A percentile compares a stretch with the other conserved stretches of the same genome.
Conservation (phyloP, 495 filamentous ascomycete genomes). For the Aspergillus affinis region DNA sequence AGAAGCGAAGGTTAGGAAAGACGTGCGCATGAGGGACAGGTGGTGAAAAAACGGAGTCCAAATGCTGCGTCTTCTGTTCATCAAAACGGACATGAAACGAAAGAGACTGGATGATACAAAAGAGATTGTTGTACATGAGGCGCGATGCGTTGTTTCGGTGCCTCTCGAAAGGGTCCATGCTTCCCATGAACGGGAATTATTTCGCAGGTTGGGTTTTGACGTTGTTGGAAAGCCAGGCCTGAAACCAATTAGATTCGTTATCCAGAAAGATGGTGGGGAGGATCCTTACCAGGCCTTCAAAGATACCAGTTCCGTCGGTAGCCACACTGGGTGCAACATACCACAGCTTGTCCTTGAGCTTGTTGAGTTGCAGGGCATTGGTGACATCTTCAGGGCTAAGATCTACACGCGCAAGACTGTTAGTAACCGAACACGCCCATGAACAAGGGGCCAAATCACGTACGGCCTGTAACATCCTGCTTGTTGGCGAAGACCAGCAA, state of each 20-base stretch:
- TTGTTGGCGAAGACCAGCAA: slow-evolving; percentile 97
- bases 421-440: slow-evolving; percentile 7
- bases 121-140: slow-evolving; percentile 44
- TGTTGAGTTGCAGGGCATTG: slow-evolving; percentile 76
- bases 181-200: slow-evolving; percentile 23
- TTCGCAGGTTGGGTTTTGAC: slow-evolving; percentile 71
- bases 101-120: slow-evolving; percentile 31
- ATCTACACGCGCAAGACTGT: slow-evolving; percentile 49
- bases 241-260: slow-evolving; percentile 17
- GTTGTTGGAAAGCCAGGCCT: slow-evolving; percentile 92
- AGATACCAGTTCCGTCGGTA: slow-evolving; percentile 88
- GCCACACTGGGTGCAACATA: slow-evolving; percentile 95
- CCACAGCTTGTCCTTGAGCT: slow-evolving; percentile 91
- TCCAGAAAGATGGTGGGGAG: neutral
- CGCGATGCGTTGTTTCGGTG: neutral
- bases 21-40: slow-evolving; percentile 19
- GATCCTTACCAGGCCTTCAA: slow-evolving; percentile 77
- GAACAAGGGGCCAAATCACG: slow-evolving; percentile 23
- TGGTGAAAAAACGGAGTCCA: slow-evolving; percentile 29
- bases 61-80: slow-evolving; percentile 51
- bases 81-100: slow-evolving; percentile 45
- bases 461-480: slow-evolving; percentile 88
- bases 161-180: neutral
- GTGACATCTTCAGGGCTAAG: slow-evolving; percentile 86
- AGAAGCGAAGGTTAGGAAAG: slow-evolving; percentile 7